A percentile compares a stretch with the other conserved stretches of the same genome.
These are phyloP conservation scores for Keithomyces neogunnii DNA, from an alignment of 2,329 filamentous ascomycete genomes.

Conservation along the genomic window DNA sequence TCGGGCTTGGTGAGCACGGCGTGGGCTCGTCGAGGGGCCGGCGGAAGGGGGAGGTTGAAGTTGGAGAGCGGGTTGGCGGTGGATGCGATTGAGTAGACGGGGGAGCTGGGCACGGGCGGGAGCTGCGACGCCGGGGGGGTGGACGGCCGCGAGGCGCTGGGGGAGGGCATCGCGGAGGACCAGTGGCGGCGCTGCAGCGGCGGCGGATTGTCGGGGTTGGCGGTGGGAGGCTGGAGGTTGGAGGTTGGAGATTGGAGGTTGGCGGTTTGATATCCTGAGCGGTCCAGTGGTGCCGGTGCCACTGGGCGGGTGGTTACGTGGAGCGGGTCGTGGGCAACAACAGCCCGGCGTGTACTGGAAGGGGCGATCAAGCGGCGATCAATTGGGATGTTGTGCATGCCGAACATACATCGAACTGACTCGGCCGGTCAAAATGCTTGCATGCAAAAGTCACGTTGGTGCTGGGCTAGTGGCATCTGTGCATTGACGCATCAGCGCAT, in stretches of 20 bases:
- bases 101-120: conserved; percentile 53
- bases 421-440: neutral
- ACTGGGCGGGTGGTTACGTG: no score
- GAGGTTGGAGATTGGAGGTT: no score
- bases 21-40: conserved; percentile 47
- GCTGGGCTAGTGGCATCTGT: neutral
- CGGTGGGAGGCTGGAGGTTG: conserved; percentile 5
- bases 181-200: neutral
- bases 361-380: no score
- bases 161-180: conserved; percentile 20
- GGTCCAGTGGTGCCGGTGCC: no score
- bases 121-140: conserved; percentile 49
- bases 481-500: no score
- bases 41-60: conserved; percentile 53
- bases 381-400: no score
- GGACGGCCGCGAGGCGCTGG: conserved; percentile 25
- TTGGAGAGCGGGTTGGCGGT: conserved; percentile 52
- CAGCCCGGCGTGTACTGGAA: no score
- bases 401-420: no score
- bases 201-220: neutral
- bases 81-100: conserved; percentile 55
- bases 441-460: neutral
- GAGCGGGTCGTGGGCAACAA: no score
- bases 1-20: conserved; percentile 55
- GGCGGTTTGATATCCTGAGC: no score